phyloP scores from a whole-genome alignment of 2,329 filamentous ascomycete genomes.

The Leptographium radiaticola region DNA sequence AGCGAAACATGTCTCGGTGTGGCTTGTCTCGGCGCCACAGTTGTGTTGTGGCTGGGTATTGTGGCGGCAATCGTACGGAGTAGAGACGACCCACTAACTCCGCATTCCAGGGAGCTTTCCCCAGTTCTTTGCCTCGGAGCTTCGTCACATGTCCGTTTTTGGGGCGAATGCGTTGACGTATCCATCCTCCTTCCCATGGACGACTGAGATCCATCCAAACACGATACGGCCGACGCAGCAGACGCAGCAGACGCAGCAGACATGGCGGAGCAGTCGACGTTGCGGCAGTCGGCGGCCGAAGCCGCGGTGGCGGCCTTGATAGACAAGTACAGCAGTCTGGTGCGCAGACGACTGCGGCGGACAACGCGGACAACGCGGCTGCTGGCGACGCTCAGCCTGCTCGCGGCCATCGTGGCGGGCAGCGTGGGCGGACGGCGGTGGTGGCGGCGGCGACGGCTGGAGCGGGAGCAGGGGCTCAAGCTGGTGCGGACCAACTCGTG shows the following conservation, averaged over 20 bases:
- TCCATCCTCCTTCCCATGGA: not conserved
- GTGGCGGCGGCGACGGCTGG: slow-evolving; percentile 60
- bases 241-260: not conserved
- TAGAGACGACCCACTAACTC: not conserved
- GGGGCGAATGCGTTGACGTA: too few species aligned
- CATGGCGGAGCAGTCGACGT: slow-evolving; percentile 84
- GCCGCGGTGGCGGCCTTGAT: slow-evolving; percentile 54
- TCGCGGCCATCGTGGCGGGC: slow-evolving; percentile 64
- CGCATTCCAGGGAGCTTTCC: not conserved
- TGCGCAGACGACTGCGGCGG: slow-evolving; percentile 41
- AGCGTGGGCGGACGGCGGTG: slow-evolving; percentile 68
- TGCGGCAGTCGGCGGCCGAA: slow-evolving; percentile 52
- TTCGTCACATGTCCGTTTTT: slow-evolving; percentile 8
- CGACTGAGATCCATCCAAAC: not conserved
- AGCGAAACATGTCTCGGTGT: not conserved
- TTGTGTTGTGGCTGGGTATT: not conserved
- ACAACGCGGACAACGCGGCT: slow-evolving; percentile 62
- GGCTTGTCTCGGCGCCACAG: not conserved
- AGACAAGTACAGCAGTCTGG: slow-evolving; percentile 41
- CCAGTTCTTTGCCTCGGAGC: slow-evolving; percentile 6
- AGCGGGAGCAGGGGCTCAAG: slow-evolving; percentile 70
- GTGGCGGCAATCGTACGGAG: not conserved
- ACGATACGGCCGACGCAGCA: not conserved
- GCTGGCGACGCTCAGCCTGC: slow-evolving; percentile 61
- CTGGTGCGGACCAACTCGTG: slow-evolving; percentile 86